Evolutionary conservation across 352 stramenopile species (phyloP), one percentile per base, ranked within the genome.

Genomic region (Phytophthora litchii): DNA sequence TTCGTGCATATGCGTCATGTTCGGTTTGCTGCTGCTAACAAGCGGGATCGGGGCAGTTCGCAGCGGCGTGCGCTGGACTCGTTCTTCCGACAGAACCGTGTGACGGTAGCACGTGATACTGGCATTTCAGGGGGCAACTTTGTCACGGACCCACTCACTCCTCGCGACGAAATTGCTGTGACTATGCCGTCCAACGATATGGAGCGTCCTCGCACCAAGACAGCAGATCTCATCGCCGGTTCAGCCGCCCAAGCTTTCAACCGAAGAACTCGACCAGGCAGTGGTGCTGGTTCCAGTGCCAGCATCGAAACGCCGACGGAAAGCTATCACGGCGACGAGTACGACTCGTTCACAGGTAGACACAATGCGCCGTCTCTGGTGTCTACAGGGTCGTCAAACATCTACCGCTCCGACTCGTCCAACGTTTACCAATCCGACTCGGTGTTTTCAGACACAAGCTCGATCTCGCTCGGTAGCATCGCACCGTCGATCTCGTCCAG

Each of bases 1-100:
- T 86, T 88, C 47, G 75, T 86, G 34, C 80, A 81, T 44, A 65
- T 66, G 50, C 67, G 54, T 14, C 63, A 79, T 42, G 65, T 70
- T 9, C 68, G 59, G 11, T 43, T 56, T 37, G 62, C 60, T 1
- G 50, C 60, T 0, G 67, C 72, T 1, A 59, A 66, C 37, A 67
- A 67, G 13, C 59, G 71, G 7, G 41, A 40, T 2, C 67, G 72
- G 1, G 73, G 67, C 25, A 75, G 64, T 50, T 69, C 71, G 0
- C 46, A 88, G 46, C 76, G 80, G 47, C 71, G 75, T 11, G 57
- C 73, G 14, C 23, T 88, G 53, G 74, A 89, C 42, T 74, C 73
- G 21, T 82, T 83, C 55, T 86, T 86, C 50, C 57, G 67, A 4
- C 71, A 70, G 45, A 86, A 80, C 40, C 68, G 72, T 7, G 69